phyloP scores from a whole-genome alignment of 2,329 filamentous ascomycete genomes.

The Fusarium sp. region DNA sequence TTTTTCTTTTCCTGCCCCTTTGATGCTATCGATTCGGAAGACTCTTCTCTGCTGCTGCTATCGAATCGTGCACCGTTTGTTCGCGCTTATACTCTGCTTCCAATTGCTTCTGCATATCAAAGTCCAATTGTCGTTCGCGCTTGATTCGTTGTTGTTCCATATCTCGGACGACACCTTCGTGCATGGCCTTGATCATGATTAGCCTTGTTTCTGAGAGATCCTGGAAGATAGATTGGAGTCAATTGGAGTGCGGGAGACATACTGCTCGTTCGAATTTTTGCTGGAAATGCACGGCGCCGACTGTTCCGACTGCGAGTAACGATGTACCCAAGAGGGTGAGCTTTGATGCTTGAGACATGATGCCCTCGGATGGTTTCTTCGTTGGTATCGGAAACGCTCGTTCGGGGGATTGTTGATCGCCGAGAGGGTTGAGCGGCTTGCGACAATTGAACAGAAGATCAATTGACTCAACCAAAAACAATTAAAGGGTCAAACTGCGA shows the following conservation, averaged over 20 bases:
- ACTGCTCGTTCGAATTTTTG: conserved; percentile 88
- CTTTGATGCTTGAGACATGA: conserved; percentile 92
- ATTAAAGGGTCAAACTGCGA: neutral
- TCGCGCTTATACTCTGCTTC: conserved; percentile 92
- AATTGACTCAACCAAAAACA: neutral
- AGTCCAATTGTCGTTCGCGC: conserved; percentile 90
- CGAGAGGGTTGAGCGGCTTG: too few relatives aligned
- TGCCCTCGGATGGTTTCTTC: neutral
- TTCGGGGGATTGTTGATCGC: neutral
- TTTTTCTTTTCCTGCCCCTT: neutral
- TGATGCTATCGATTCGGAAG: conserved; percentile 44
- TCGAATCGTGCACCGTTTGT: conserved; percentile 75
- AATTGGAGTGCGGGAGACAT: conserved; percentile 50
- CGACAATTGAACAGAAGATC: rapidly evolving
- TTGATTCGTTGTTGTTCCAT: conserved; percentile 94
- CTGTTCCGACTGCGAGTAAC: conserved; percentile 78
- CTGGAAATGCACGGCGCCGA: conserved; percentile 89
- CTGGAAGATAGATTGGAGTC: neutral
- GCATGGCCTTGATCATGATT: conserved; percentile 79
- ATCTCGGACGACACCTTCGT: conserved; percentile 91
- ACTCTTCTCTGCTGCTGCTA: conserved; percentile 44
- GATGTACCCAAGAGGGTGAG: conserved; percentile 84
- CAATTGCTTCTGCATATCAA: conserved; percentile 87
- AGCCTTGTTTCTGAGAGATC: neutral
- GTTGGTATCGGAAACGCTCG: neutral